Base-by-base conservation (phyloP, 805 yeast species). In the Myxozyma vanderwaltii region DNA sequence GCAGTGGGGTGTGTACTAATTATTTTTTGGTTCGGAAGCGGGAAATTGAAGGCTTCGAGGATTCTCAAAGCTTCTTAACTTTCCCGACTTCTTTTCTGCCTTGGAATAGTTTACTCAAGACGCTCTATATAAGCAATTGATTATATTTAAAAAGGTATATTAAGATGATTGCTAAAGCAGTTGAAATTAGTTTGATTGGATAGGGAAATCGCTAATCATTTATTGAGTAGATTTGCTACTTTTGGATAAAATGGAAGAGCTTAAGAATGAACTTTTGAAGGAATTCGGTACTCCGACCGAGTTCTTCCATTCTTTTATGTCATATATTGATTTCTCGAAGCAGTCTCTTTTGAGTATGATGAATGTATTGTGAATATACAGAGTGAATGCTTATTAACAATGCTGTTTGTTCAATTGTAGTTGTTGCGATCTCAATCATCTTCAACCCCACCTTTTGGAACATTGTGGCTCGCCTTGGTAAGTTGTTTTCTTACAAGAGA, bases 381-480 rank as follows among this genome's bases (percentile, higher is more conserved):
- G 19, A 1, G 15, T 23, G 26, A 44, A 29, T 17, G 4, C 13
- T 48, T 24, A 21, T 33, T 7, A 12, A n/a, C 8, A 19, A 33
- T 15, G 3, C 12, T 43, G 4, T 15, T 10, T 15, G 38, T 35
- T 38, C 4, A 38, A 38, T 17, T 21, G 38, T 47, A 72, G 79
- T 76, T 59, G 82, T 92, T 4, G 71, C 89, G 29, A 80, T 78
- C 7, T 82, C 88, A 31, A 88, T 94, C 67, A 84, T 86, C 15
- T 91, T 94, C 82, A 94, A 94, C 72, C 99, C 99, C 17, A 82
- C 88, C 33, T 92, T 91, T 72, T 94, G 99, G 99, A 94, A 94
- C 73, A 80, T 87, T 58, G 95, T 83, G 23, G 99, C 99, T 4
- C 81, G 98, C 67, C 69, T 82, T 27, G 77, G 77, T 75, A 62